phyloP scores from a whole-genome alignment of 345 rosid species.

The Eucalyptus decipiens region DNA sequence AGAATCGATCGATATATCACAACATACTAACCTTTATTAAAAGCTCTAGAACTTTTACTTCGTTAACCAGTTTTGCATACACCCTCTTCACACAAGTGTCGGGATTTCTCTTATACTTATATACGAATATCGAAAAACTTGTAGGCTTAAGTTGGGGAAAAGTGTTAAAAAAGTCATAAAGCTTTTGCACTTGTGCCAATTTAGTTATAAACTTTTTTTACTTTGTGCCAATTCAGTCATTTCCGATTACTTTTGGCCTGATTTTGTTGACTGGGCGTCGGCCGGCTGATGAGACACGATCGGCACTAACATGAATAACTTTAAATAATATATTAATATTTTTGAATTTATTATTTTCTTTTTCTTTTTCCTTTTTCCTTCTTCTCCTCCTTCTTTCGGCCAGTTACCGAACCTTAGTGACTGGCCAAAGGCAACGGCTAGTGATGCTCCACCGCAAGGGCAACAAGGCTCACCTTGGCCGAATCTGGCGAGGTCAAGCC shows the following conservation, averaged over 20 bases:
- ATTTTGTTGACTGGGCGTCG: fast-evolving
- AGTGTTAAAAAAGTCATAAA: no score
- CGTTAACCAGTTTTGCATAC: neutral
- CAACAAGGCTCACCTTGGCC: no score
- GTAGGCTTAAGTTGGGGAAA: neutral
- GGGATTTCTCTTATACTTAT: neutral
- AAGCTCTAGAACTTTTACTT: neutral
- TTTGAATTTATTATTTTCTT: no score
- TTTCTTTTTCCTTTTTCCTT: no score
- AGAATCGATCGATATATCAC: neutral
- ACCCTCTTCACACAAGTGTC: neutral
- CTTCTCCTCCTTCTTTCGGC: no score
- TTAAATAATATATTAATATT: no score
- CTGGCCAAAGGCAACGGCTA: fast-evolving
- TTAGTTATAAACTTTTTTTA: no score
- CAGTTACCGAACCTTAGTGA: fast-evolving
- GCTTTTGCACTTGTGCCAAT: fast-evolving
- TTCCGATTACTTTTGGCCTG: fast-evolving
- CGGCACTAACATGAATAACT: fast-evolving
- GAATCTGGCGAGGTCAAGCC: no score
- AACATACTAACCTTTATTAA: neutral
- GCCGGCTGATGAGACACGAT: fast-evolving
- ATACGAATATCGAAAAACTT: neutral
- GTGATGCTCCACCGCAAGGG: no score
- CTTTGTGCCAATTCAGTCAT: no score